Conservation (phyloP, 129 eudicot genomes). For the Tagetes patula region DNA sequence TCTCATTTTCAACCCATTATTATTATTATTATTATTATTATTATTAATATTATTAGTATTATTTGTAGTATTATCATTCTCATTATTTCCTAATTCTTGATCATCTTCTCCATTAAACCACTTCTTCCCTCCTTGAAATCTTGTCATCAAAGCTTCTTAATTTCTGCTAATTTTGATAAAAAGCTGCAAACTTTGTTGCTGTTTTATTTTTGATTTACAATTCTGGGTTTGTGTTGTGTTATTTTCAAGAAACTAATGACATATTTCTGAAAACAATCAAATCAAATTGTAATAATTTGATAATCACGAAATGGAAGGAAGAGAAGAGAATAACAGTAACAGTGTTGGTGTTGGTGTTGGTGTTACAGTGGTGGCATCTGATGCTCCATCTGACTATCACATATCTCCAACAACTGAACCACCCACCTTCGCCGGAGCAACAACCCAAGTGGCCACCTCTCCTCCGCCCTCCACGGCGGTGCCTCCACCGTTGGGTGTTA, state of each 20-base stretch:
- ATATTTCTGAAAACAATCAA: neutral
- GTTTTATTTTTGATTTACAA: neutral
- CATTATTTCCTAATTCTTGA: slow-evolving; percentile 8
- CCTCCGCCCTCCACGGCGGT: slow-evolving; percentile 29
- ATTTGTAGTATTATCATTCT: neutral
- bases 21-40: neutral
- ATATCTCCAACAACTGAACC: slow-evolving; percentile 61
- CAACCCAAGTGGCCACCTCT: slow-evolving; percentile 24
- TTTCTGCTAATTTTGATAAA: neutral
- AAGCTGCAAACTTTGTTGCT: slow-evolving; percentile 11
- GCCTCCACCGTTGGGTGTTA: slow-evolving; percentile 42
- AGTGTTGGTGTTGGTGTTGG: slow-evolving; percentile 22
- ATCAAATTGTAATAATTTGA: neutral
- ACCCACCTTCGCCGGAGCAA: slow-evolving; percentile 50
- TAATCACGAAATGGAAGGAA: slow-evolving; percentile 41
- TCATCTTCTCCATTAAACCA: too few species aligned
- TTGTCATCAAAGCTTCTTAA: too few species aligned
- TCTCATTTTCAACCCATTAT: slow-evolving; percentile 18
- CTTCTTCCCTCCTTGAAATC: too few species aligned
- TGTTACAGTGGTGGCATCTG: slow-evolving; percentile 89
- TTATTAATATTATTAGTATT: slow-evolving; percentile 17
- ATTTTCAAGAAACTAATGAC: slow-evolving; percentile 11
- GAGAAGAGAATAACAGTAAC: slow-evolving; percentile 47
- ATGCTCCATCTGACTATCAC: slow-evolving; percentile 85
- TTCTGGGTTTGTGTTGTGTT: slow-evolving; percentile 11